Base-by-base conservation (phyloP, 2,329 filamentous ascomycete species). In the Graphiopsis chlorocephala region DNA sequence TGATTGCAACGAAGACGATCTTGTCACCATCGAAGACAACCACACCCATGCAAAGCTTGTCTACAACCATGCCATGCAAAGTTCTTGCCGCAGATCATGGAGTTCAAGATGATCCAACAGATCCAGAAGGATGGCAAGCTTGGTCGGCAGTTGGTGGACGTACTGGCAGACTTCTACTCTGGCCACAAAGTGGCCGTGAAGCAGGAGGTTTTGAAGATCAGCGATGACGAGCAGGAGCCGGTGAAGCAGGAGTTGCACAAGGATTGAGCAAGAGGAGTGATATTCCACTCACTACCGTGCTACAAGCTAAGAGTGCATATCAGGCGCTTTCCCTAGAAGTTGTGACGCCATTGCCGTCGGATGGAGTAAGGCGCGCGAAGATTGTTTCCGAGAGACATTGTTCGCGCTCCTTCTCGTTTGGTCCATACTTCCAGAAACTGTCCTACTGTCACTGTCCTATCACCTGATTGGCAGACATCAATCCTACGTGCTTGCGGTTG, bases 41-140 rank as follows among this genome's bases (percentile, higher is more conserved):
- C 26, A 29, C 7, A 31, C 2, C 1, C 28, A 20, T 14, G 35
- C 25, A 10, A 20, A 4, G 4, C 17, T 20, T 0, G 56, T 57
- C 10, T 17, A 47, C 23, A 35, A 58, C 31, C 33, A 65, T 10
- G 55, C 59, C 20, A 58, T 65, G 57, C 56, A 2, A 20, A 58
- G 17, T 48, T 64, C 35, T 17, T 64, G 28, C 29, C 23, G 2
- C 23, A 29, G 8, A 31, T 64, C 17, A 3, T 52, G 2, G n/a
- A 60, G 12, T 7, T 23, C n/a, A 33, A 48, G n/a, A 58, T 25
- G 15, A 35, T 57, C 3, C 17, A 66, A 15, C 29, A 63, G 25
- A 55, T 66, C 17, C 38, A 45, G 38, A 45, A 5, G 14, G 15
- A 45, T 15, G 38, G 38, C 8, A 45, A n/a, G 15, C 38, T 45